Base-by-base conservation (phyloP, 2,329 filamentous ascomycete species). In the Bretziella fagacearum region DNA sequence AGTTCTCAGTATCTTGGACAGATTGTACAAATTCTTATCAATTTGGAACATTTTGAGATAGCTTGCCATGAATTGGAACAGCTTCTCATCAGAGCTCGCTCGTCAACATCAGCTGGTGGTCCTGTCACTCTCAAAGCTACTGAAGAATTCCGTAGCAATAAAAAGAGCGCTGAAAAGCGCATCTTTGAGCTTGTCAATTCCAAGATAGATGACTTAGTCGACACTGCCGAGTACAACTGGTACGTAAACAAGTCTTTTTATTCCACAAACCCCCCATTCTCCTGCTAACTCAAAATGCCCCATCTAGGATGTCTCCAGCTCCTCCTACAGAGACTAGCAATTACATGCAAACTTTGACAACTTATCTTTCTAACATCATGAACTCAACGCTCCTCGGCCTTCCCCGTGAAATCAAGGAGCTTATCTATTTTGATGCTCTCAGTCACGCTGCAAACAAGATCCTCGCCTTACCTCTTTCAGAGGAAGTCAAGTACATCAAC, bases 141-240 rank as follows among this genome's bases (percentile, higher is more conserved):
- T 0, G 81, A 85, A 54, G 75, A 84, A 51, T 98, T 98, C 61
- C 73, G 78, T 33, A 79, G 73, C 56, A 87, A 93, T 59, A 95
- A 95, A 64, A 95, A 96, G 65, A 86, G 82, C 1, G 91, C 91
- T 0, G 89, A 95, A 59, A 94, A 95, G 64, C 81, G 93, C 27
- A 96, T 98, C 49, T 98, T 98, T 58, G 93, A 98, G 63, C 73
- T 98, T 0, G 91, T 98, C 53, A 96, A 98, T 64, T 93, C 84
- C 49, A 98, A 98, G 66, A 96, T 98, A 56, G 89, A 96, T 58
- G 91, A 98, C 59, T 73, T 98, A 8, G 83, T 98, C 47, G 89
- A 95, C 56, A 96, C 87, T 0, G 89, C 91, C 26, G 91, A 98
- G 63, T 98, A 98, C 59, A 85, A 96, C 60, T 98, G 91, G 81